Evolutionary conservation across 208 protist genomes (phyloP).

Genomic region (Acanthamoeba royreba): DNA sequence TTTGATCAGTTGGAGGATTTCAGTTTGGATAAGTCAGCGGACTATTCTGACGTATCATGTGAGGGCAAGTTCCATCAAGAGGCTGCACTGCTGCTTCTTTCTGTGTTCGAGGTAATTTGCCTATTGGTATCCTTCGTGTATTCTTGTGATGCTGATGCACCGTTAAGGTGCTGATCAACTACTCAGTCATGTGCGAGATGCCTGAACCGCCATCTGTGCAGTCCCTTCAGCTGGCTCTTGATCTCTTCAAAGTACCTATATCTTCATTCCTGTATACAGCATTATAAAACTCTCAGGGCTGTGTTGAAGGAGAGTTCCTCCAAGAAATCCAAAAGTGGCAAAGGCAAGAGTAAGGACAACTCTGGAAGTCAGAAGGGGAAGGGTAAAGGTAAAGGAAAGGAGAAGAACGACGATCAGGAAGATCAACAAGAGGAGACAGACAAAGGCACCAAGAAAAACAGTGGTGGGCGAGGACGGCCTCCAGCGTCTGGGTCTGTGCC

Average conservation of each 20-base stretch:
- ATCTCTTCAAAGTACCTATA: neutral
- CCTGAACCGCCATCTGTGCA: neutral
- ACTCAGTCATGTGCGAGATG: constrained; percentile 29
- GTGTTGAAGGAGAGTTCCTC: neutral
- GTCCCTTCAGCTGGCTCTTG: neutral
- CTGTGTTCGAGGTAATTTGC: neutral
- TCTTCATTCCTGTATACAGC: no score
- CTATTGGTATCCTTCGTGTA: no score
- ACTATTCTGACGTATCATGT: neutral
- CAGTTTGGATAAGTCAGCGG: neutral
- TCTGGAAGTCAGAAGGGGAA: neutral
- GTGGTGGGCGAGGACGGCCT: neutral
- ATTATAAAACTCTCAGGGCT: neutral
- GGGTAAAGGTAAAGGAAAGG: neutral
- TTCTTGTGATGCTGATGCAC: neutral
- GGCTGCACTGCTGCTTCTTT: neutral
- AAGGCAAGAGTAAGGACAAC: no score
- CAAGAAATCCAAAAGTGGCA: neutral
- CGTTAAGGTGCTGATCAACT: constrained; percentile 32
- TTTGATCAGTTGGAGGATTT: constrained; percentile 43
- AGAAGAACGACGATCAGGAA: neutral
- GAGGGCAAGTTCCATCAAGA: constrained; percentile 33
- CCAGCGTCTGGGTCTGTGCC: no score
- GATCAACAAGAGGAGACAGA: neutral
- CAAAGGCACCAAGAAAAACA: neutral